Evolutionary conservation across 192 early-diverging fungal genomes (phyloP).

Genomic region (Tieghemiomyces parasiticus): DNA sequence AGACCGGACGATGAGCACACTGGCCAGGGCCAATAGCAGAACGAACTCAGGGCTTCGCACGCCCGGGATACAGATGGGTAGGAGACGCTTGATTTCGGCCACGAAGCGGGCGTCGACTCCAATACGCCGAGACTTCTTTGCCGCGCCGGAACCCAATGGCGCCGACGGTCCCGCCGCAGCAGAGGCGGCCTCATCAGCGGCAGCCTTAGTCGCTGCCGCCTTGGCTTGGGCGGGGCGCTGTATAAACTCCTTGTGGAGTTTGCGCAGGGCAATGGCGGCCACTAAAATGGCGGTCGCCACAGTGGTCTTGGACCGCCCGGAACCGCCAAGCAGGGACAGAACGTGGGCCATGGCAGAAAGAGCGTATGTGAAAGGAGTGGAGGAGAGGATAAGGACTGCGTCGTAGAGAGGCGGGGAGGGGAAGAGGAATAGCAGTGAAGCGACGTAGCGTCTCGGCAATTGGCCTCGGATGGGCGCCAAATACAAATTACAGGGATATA

Average conservation of each 20-base stretch:
- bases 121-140: conserved; percentile 13
- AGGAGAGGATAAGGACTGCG: no score
- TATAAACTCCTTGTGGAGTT: not conserved
- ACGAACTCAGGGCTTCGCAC: conserved; percentile 69
- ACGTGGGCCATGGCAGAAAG: conserved; percentile 11
- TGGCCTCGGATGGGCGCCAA: no score
- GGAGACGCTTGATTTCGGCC: conserved; percentile 45
- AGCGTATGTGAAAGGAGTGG: no score
- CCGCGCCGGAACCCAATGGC: conserved; percentile 27
- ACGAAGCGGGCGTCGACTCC: conserved; percentile 29
- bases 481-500: no score
- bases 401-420: no score
- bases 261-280: conserved; percentile 7
- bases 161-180: conserved; percentile 9
- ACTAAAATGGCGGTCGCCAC: not conserved
- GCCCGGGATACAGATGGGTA: conserved; percentile 77
- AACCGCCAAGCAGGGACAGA: conserved; percentile 5
- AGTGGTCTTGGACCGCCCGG: conserved; percentile 1
- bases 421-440: no score
- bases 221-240: conserved; percentile 1
- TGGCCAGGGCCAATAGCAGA: conserved; percentile 68
- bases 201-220: conserved; percentile 12
- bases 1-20: conserved; percentile 57
- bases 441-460: no score
- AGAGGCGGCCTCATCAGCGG: conserved; percentile 17